Conservation (phyloP, 2,329 filamentous ascomycete genomes). For the Penicillium polonicum region DNA sequence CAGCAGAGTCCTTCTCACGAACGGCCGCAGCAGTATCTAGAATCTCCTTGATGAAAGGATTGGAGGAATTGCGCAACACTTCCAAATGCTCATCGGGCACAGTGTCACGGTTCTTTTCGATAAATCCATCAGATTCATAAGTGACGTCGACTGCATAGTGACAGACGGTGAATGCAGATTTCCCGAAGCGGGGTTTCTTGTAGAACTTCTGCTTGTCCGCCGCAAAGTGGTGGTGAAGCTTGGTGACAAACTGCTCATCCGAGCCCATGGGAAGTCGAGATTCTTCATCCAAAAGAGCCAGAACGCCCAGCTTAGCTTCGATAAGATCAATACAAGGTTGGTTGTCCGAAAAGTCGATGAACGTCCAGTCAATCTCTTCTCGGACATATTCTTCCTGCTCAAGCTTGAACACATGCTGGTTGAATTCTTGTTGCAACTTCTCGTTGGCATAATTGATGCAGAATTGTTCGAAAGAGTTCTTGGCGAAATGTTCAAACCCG, state of each 20-base stretch:
- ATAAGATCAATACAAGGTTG: constrained; percentile 98
- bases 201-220: constrained; percentile 92
- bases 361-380: constrained; percentile 98
- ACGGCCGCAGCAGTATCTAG: constrained; percentile 81
- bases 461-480: constrained; percentile 99
- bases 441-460: constrained; percentile 99
- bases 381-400: constrained; percentile 97
- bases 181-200: constrained; percentile 97
- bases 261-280: constrained; percentile 95
- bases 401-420: constrained; percentile 97
- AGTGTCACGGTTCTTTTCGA: constrained; percentile 98
- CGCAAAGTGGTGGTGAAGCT: constrained; percentile 91
- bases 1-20: constrained; percentile 77
- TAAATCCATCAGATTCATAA: constrained; percentile 98
- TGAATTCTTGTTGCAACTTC: constrained; percentile 98
- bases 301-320: constrained; percentile 90
- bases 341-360: constrained; percentile 99
- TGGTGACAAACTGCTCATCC: constrained; percentile 94
- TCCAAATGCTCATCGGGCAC: constrained; percentile 98
- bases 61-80: constrained; percentile 78
- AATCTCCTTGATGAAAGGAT: constrained; percentile 79
- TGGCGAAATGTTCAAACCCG: constrained; percentile 98
- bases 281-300: constrained; percentile 92
- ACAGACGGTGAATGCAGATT: constrained; percentile 95
- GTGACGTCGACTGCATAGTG: constrained; percentile 98